Evolutionary conservation across 306 rosid species (phyloP).

Genomic region (Nissolia schottii): DNA sequence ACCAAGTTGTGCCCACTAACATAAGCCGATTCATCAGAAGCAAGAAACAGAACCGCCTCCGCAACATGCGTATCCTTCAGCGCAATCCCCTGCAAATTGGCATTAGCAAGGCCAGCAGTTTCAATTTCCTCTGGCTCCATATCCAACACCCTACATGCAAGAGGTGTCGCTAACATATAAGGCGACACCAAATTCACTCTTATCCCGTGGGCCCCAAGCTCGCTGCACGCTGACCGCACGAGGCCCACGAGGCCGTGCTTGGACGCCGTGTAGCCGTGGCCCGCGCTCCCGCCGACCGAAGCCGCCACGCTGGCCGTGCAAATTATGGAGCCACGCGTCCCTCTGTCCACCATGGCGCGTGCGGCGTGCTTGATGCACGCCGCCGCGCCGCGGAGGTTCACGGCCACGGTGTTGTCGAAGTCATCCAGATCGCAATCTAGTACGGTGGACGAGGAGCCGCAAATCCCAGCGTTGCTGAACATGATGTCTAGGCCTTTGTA

Average conservation of each 20-base stretch:
- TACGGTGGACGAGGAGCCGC: constrained; percentile 42
- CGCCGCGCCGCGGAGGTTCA: constrained; percentile 50
- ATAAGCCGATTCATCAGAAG: constrained; percentile 66
- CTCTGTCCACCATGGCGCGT: constrained; percentile 59
- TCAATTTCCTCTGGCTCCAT: constrained; percentile 47
- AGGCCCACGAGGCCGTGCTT: constrained; percentile 72
- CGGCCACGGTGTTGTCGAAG: constrained; percentile 57
- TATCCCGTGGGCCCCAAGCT: constrained; percentile 77
- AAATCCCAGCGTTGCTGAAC: constrained; percentile 69
- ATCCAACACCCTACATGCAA: constrained; percentile 46
- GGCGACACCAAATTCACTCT: constrained; percentile 82
- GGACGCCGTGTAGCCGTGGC: constrained; percentile 51
- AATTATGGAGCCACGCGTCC: constrained; percentile 58
- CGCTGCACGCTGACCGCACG: constrained; percentile 61
- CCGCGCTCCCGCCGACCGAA: constrained; percentile 60
- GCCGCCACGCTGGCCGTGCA: constrained; percentile 80
- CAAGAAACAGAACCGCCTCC: constrained; percentile 81
- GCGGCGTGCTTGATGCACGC: constrained; percentile 62
- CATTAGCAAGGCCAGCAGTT: constrained; percentile 26
- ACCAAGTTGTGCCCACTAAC: constrained; percentile 76
- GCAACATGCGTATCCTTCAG: constrained; percentile 68
- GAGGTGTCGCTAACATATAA: constrained; percentile 74
- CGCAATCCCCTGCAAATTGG: constrained; percentile 65
- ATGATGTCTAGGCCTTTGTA: constrained; percentile 49
- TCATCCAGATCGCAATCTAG: constrained; percentile 48